phyloP scores from a whole-genome alignment of 2,329 filamentous ascomycete species.

The Neonectria coccinea region DNA sequence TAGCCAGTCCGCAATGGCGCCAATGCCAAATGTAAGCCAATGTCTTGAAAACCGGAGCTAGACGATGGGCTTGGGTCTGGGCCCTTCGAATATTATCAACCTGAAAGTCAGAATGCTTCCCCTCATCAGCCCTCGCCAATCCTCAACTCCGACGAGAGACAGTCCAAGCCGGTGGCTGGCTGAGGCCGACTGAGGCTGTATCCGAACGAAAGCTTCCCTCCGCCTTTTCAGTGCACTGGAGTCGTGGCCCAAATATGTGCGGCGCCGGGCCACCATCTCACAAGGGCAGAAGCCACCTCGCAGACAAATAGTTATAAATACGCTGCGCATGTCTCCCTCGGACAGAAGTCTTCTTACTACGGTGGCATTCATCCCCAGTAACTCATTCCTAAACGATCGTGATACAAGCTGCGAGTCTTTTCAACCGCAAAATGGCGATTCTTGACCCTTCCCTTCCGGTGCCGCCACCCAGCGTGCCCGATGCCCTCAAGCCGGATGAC shows the following conservation, averaged over 20 bases:
- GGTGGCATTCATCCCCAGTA: background rate
- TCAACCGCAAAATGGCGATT: constrained; percentile 13
- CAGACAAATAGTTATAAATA: background rate
- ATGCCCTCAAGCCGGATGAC: constrained; percentile 7
- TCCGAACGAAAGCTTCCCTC: background rate
- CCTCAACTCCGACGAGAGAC: background rate
- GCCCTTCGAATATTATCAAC: background rate
- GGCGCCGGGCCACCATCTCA: no score
- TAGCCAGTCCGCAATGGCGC: no score
- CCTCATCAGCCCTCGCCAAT: background rate
- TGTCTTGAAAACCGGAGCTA: background rate
- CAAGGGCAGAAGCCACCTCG: background rate
- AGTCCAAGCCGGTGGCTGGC: background rate
- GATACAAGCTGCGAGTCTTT: background rate
- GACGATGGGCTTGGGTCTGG: background rate
- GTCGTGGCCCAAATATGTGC: background rate
- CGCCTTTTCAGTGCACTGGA: background rate
- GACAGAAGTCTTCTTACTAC: background rate
- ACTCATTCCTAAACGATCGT: background rate
- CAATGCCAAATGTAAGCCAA: background rate
- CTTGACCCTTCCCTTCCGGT: constrained; percentile 16
- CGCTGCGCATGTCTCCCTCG: background rate
- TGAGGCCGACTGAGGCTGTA: constrained; percentile 1
- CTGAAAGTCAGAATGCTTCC: background rate
- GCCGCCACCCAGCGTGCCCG: constrained; percentile 6